Base-by-base conservation (phyloP, 108 stramenopile genomes). In the Cyclotella choctawhatcheeana region DNA sequence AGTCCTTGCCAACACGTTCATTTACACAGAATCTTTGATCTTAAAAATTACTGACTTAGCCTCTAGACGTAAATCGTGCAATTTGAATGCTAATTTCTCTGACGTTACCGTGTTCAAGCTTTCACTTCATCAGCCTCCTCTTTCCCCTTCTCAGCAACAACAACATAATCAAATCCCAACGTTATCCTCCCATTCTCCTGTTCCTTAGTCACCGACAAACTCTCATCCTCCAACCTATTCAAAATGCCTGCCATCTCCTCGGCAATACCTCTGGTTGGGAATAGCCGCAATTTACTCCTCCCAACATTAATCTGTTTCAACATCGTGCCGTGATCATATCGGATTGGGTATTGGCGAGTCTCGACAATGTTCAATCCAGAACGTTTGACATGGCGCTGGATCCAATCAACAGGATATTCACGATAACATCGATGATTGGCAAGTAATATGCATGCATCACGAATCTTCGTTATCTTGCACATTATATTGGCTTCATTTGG, bases 391-490 rank as follows among this genome's bases (percentile, higher is more conserved):
- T 98, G 96, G 45, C 96, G 71, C 25, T 87, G 65, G 25, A 98
- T 90, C 98, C 98, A 98, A 44, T 96, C 89, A 30, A 96, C 26
- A 0, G 98, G 98, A 70, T 95, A 98, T 58, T 98, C 98, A 18
- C 97, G 83, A 77, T 98, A 98, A 34, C 93, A 94, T 26, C 98
- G 74, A 83, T 98, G 95, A 21, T 88, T 86, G 17, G 96, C 97
- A 25, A 98, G 79, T 14, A 97, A 75, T 34, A 98, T 98, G 53
- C 95, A 96, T 1, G 98, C 93, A 83, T 98, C 98, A 0, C 98
- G 81, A 0, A 94, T 79, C 61, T 88, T 89, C 51, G 91, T 81
- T 16, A 97, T 89, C 71, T 93, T 83, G 63, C 94, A 97, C 51
- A 96, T 82, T 64, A 97, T 67, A 65, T 94, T 85, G 51, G 85